Evolutionary conservation across 495 filamentous ascomycete species (phyloP).

Genomic region (Usnea hakonensis): DNA sequence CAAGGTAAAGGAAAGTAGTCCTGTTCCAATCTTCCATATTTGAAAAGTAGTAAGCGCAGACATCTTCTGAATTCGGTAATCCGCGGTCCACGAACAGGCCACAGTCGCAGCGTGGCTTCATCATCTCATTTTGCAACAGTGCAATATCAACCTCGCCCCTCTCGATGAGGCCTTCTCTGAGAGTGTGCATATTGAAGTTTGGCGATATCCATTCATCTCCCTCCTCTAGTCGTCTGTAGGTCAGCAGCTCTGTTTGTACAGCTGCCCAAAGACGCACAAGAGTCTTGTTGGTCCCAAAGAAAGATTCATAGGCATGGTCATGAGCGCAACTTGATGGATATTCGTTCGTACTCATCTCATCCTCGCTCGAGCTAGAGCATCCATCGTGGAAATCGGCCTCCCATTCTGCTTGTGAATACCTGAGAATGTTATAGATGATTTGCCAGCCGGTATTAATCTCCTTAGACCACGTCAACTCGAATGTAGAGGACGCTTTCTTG

Average conservation of each 20-base stretch:
- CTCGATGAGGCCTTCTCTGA: conserved; percentile 19
- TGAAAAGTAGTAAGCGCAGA: conserved; percentile 23
- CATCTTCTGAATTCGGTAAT: conserved; percentile 20
- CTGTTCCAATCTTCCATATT: conserved; percentile 26
- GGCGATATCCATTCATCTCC: conserved; percentile 28
- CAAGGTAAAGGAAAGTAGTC: conserved; percentile 20
- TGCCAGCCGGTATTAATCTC: conserved; percentile 18
- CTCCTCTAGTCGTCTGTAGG: conserved; percentile 24
- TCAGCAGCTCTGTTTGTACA: conserved; percentile 26
- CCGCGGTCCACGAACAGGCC: conserved; percentile 16
- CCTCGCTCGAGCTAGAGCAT: not conserved
- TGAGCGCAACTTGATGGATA: conserved; percentile 4
- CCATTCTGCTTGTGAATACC: conserved; percentile 11
- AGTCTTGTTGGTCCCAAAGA: conserved; percentile 19
- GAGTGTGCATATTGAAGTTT: conserved; percentile 24
- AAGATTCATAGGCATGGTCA: conserved; percentile 11
- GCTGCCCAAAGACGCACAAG: conserved; percentile 26
- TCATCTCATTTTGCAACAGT: conserved; percentile 21
- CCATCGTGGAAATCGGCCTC: not conserved
- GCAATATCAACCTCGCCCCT: conserved; percentile 12
- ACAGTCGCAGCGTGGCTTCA: conserved; percentile 25
- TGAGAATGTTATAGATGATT: conserved; percentile 12
- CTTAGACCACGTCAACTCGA: conserved; percentile 9
- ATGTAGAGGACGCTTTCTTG: not conserved
- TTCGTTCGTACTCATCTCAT: conserved; percentile 1